Conservation (phyloP, 352 stramenopile genomes). For the Peronospora farinosa region DNA sequence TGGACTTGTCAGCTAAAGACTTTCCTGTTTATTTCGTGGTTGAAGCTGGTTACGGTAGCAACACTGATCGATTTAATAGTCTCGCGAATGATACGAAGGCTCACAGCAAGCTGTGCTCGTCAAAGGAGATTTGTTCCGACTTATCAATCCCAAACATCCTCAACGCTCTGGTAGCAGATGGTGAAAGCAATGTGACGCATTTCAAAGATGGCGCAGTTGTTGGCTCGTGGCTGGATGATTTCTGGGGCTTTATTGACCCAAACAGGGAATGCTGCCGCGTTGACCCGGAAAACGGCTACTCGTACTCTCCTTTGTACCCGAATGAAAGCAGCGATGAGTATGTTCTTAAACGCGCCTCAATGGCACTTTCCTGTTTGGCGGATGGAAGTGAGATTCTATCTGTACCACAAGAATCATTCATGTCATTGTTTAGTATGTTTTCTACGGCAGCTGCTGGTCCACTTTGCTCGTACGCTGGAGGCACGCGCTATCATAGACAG, state of each 20-base stretch:
- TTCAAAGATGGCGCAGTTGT: conserved; percentile 38
- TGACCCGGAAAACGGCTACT: conserved; percentile 25
- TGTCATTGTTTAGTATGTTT: conserved; percentile 71
- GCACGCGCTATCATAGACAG: conserved; percentile 59
- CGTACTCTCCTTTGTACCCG: conserved; percentile 38
- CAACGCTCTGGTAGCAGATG: conserved; percentile 32
- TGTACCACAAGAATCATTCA: conserved; percentile 48
- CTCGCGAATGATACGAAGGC: conserved; percentile 26
- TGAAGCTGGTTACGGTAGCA: conserved; percentile 49
- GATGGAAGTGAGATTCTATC: conserved; percentile 28
- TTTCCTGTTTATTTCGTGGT: conserved; percentile 63
- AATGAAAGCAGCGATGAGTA: conserved; percentile 26
- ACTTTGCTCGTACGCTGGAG: conserved; percentile 50
- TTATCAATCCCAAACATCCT: conserved; percentile 60
- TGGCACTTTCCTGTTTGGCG: conserved; percentile 37
- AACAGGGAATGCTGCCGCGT: conserved; percentile 64
- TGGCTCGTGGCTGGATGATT: conserved; percentile 72
- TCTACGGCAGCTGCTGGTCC: conserved; percentile 35
- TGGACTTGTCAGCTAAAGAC: conserved; percentile 40
- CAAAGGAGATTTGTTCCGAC: conserved; percentile 49
- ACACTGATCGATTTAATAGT: conserved; percentile 30
- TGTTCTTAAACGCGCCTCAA: conserved; percentile 15
- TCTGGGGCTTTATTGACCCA: conserved; percentile 58
- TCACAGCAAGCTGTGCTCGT: conserved; percentile 50
- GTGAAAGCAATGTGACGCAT: conserved; percentile 35